Base-by-base conservation (phyloP, 2,329 filamentous ascomycete genomes). In the Fusarium sp. region DNA sequence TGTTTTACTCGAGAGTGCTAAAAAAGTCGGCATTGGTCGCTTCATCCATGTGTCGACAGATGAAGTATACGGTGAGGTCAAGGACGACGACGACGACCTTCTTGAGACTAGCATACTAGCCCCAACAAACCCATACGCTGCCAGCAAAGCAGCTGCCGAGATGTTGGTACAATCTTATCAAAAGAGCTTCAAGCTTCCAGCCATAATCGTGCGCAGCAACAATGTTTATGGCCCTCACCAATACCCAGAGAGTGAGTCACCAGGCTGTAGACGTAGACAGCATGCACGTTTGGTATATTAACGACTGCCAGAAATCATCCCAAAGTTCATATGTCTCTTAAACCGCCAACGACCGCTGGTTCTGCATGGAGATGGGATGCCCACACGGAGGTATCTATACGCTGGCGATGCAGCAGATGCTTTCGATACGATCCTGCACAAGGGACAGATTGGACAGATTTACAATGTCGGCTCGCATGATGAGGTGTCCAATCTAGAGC, bases 111-210 rank as follows among this genome's bases (percentile, higher is more conserved):
- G 91, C 80, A 88, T 92, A 71, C 84, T 95, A 34, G 90, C 90
- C 2, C 93, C 93, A 0, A 94, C 92, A 22, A 96, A 95, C 75
- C 93, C 93, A 16, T 94, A 94, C 73, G 90, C 92, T 12, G 92
- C 92, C 22, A 92, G 89, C 80, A 94, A 94, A 80, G 92, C 92
- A 5, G 92, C 92, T 2, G 92, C 92, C 8, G 92, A 94, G 82
- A 94, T 94, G 92, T 85, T 93, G 75, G 92, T 95, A n/a, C 90
- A 92, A 78, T 93, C 92, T n/a, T 96, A 94, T 78, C 87, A 91
- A 77, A 94, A 92, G 82, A 93, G 90, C 79, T 94, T 94, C 84
- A 91, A 92, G 78, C 84, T 96, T 15, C 92, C 92, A 2, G 88
- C 90, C 54, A 93, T 95, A 69, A 92, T 94, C 73, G 91, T 94